Percentiles rank a stretch among this genome's conserved stretches.
Conservation (phyloP, 371 early-diverging fungal genomes). For the Mucor lusitanicus region DNA sequence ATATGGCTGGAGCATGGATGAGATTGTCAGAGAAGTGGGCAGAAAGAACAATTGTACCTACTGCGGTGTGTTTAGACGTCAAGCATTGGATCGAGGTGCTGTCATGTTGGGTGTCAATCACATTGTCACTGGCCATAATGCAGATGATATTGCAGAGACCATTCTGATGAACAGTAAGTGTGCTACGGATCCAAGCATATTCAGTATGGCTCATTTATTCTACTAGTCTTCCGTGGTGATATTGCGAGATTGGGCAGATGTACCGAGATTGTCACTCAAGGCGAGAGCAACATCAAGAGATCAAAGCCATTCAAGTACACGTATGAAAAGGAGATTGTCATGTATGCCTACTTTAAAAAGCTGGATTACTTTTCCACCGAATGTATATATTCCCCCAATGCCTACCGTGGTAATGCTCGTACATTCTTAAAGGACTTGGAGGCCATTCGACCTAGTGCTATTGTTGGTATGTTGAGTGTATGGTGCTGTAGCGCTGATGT, state of each 20-base stretch:
- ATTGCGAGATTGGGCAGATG: slow-evolving; percentile 92
- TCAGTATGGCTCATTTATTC: no score
- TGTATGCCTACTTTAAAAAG: slow-evolving; percentile 99
- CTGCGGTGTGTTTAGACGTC: slow-evolving; percentile 99
- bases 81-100: slow-evolving; percentile 98
- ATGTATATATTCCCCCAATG: slow-evolving; percentile 99
- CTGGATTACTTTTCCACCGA: slow-evolving; percentile 99
- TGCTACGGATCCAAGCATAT: background rate
- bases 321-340: slow-evolving; percentile 99
- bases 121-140: slow-evolving; percentile 99
- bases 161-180: slow-evolving; percentile 96
- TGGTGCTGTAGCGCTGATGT: background rate
- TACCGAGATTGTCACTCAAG: slow-evolving; percentile 88
- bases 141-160: slow-evolving; percentile 99
- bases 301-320: slow-evolving; percentile 99
- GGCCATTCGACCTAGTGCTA: slow-evolving; percentile 87
- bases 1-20: slow-evolving; percentile 99
- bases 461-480: slow-evolving; percentile 68
- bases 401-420: slow-evolving; percentile 97
- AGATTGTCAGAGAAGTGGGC: slow-evolving; percentile 94
- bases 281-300: slow-evolving; percentile 78
- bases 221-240: slow-evolving; percentile 98
- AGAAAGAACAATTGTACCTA: slow-evolving; percentile 99
- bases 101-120: slow-evolving; percentile 89
- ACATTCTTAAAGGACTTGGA: slow-evolving; percentile 98